Evolutionary conservation across 805 yeast genomes (phyloP).

Genomic region (Cyberlindnera misumaiensis): DNA sequence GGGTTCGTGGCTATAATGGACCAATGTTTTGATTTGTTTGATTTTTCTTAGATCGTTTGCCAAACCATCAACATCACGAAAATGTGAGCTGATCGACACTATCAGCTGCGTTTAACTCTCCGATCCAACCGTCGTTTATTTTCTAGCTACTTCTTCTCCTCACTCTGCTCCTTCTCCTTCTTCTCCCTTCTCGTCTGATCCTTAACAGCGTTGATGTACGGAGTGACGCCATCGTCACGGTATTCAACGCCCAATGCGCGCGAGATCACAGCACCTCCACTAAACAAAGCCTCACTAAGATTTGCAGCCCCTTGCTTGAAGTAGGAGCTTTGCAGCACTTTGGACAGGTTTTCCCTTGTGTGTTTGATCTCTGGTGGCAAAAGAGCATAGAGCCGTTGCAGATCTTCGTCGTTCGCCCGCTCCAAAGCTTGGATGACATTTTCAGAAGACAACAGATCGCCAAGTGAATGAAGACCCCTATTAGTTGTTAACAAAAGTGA

Average conservation of each 20-base stretch:
- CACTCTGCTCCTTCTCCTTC: constrained; percentile 1
- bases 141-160: constrained; percentile 1
- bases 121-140: neutral
- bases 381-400: constrained; percentile 29
- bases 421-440: constrained; percentile 8
- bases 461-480: constrained; percentile 2
- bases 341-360: constrained; percentile 32
- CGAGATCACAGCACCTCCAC: constrained; percentile 44
- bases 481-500: no score
- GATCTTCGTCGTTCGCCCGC: constrained; percentile 25
- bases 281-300: constrained; percentile 38
- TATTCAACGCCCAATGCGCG: constrained; percentile 42
- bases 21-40: no score
- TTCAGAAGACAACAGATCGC: constrained; percentile 14
- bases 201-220: constrained; percentile 39
- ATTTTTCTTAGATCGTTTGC: no score
- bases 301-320: constrained; percentile 37
- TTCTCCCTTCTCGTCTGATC: constrained; percentile 16
- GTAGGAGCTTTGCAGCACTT: constrained; percentile 42
- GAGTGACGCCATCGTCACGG: constrained; percentile 48
- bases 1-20: no score
- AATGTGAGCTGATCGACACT: no score
- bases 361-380: constrained; percentile 37
- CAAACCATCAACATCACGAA: no score
- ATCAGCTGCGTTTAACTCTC: no score